These are phyloP conservation scores for Xerocomellus dryophilus DNA, from an alignment of 768 basidiomycete genomes.

Conservation along the genomic window DNA sequence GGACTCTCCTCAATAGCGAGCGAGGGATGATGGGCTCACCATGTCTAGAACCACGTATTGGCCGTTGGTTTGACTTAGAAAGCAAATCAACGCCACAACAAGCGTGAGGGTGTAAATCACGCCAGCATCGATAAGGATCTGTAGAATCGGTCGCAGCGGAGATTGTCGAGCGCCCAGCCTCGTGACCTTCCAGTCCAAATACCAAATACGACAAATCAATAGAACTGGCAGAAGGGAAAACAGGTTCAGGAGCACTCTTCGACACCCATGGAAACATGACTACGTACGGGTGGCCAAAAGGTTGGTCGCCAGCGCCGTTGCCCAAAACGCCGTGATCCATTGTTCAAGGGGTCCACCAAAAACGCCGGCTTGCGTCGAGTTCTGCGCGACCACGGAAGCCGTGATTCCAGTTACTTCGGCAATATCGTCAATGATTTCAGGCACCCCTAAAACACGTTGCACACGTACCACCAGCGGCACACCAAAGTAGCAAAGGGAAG, in stretches of 20 bases:
- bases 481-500: not conserved
- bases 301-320: not conserved
- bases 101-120: not conserved
- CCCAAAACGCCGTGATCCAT: constrained; percentile 22
- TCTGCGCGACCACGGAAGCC: not conserved
- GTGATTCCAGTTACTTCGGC: not conserved
- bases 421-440: not conserved
- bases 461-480: not conserved
- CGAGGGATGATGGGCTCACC: not conserved
- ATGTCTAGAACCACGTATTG: not conserved
- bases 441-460: not conserved
- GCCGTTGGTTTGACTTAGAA: not conserved
- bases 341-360: constrained; percentile 20
- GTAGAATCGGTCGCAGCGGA: not conserved
- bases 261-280: not conserved
- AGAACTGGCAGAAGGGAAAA: not conserved
- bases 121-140: not conserved
- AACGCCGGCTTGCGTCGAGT: not conserved
- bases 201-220: not conserved
- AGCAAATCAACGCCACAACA: not conserved
- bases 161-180: not conserved
- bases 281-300: not conserved
- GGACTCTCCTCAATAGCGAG: not conserved
- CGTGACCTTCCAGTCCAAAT: not conserved
- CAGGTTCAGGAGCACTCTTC: not conserved